Percentiles rank a stretch among this genome's conserved stretches.
phyloP scores from a whole-genome alignment of 2,329 filamentous ascomycete species.

The Alternaria consortialis region DNA sequence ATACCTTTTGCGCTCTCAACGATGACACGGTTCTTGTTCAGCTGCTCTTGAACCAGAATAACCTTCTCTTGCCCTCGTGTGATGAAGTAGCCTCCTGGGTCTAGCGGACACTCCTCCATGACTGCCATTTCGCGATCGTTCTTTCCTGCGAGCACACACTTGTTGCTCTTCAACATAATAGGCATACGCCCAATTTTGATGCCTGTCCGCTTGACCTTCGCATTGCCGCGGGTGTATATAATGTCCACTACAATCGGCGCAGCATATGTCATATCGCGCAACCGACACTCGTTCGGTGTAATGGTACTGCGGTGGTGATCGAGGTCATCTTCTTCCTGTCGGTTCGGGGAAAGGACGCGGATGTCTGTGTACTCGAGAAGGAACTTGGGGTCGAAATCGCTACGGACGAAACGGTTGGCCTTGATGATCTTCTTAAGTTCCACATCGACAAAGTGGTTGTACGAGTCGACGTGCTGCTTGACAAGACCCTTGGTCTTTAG shows the following conservation, averaged over 20 bases:
- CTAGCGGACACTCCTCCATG: slow-evolving; percentile 94
- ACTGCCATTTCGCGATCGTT: slow-evolving; percentile 87
- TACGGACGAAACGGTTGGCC: slow-evolving; percentile 86
- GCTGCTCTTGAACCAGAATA: slow-evolving; percentile 95
- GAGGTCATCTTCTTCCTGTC: slow-evolving; percentile 76
- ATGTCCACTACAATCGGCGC: slow-evolving; percentile 95
- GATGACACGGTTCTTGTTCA: slow-evolving; percentile 99
- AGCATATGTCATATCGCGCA: slow-evolving; percentile 97
- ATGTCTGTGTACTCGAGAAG: slow-evolving; percentile 93
- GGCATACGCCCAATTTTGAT: slow-evolving; percentile 90
- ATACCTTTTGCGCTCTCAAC: slow-evolving; percentile 95
- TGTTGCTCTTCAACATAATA: slow-evolving; percentile 95
- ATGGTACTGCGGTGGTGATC: slow-evolving; percentile 62
- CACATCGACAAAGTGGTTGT: slow-evolving; percentile 97
- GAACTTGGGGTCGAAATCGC: slow-evolving; percentile 91
- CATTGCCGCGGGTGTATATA: slow-evolving; percentile 83
- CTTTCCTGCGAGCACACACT: slow-evolving; percentile 85
- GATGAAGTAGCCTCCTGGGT: slow-evolving; percentile 97
- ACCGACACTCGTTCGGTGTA: slow-evolving; percentile 93
- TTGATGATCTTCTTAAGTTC: slow-evolving; percentile 97
- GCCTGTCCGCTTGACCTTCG: slow-evolving; percentile 74
- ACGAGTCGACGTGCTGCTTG: slow-evolving; percentile 98
- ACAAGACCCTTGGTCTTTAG: slow-evolving; percentile 96
- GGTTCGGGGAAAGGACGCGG: slow-evolving; percentile 81
- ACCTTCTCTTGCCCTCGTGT: slow-evolving; percentile 98